These are phyloP conservation scores for Hypocreales sp. DNA, from an alignment of 2,329 filamentous ascomycete species.

Conservation along the genomic window DNA sequence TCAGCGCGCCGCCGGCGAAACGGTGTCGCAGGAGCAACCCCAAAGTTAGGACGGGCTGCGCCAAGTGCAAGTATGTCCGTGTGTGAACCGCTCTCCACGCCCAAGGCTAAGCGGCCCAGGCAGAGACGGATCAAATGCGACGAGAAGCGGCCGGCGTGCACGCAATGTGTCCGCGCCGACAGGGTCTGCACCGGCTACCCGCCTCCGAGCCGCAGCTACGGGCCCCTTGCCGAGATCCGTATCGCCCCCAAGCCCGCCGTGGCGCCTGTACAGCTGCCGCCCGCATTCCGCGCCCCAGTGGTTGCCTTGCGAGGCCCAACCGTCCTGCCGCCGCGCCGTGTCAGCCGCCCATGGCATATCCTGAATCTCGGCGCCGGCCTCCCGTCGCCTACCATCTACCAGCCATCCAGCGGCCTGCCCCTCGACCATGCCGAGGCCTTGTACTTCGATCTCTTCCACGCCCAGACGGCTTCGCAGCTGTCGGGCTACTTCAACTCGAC, in stretches of 20 bases:
- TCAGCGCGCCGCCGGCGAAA: slow-evolving; percentile 12
- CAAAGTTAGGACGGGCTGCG: slow-evolving; percentile 52
- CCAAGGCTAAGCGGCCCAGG: no score
- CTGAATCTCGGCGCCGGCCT: slow-evolving; percentile 6
- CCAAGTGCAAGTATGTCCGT: slow-evolving; percentile 48
- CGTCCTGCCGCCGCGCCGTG: slow-evolving; percentile 17
- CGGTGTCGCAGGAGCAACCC: slow-evolving; percentile 37
- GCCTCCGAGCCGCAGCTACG: slow-evolving; percentile 32
- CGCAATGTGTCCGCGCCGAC: slow-evolving; percentile 42
- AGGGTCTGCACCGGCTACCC: slow-evolving; percentile 47
- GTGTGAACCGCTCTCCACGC: no score
- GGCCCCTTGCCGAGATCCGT: slow-evolving; percentile 28
- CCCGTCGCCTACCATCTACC: slow-evolving; percentile 18
- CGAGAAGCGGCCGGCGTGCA: slow-evolving; percentile 43
- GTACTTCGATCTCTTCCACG: slow-evolving; percentile 47
- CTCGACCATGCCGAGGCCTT: slow-evolving; percentile 35
- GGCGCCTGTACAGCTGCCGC: slow-evolving; percentile 7
- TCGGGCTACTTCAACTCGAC: slow-evolving; percentile 52
- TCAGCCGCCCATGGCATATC: slow-evolving; percentile 1
- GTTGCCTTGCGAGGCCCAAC: slow-evolving; percentile 7
- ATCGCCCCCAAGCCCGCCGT: slow-evolving; percentile 32
- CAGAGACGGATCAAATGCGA: slow-evolving; percentile 51
- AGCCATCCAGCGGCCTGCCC: slow-evolving; percentile 27
- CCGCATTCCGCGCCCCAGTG: slow-evolving; percentile 4
- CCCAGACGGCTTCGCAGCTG: slow-evolving; percentile 44